Evolutionary conservation across 768 basidiomycete species (phyloP).

Genomic region (Mycena floridula): DNA sequence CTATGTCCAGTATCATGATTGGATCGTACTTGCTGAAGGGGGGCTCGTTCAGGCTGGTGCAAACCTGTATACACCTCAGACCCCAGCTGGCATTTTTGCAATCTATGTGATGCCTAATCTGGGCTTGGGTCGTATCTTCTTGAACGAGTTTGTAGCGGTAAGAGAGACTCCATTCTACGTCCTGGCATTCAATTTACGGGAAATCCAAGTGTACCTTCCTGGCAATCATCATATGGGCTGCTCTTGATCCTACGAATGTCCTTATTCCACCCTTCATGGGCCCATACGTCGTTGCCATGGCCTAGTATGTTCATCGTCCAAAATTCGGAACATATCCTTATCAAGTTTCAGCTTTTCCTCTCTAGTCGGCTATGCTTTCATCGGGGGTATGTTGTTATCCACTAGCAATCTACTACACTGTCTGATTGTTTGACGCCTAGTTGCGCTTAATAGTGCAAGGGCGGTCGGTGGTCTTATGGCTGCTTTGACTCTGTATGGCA

Average conservation of each 20-base stretch:
- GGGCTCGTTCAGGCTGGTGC: slow-evolving; percentile 16
- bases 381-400: slow-evolving; percentile 33
- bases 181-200: not conserved
- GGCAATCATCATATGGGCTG: slow-evolving; percentile 45
- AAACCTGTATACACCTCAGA: slow-evolving; percentile 30
- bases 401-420: slow-evolving; percentile 21
- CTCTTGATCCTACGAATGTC: slow-evolving; percentile 53
- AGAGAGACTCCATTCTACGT: slow-evolving; percentile 11
- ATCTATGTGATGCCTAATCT: slow-evolving; percentile 40
- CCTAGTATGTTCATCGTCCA: no score
- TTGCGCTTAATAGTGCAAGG: slow-evolving; percentile 62
- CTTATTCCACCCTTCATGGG: slow-evolving; percentile 45
- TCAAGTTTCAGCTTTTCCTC: slow-evolving; percentile 46
- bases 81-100: slow-evolving; percentile 48
- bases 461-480: slow-evolving; percentile 63
- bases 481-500: slow-evolving; percentile 46
- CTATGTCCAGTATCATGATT: slow-evolving; percentile 56
- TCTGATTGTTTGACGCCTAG: slow-evolving; percentile 25
- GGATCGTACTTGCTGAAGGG: slow-evolving; percentile 34
- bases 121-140: slow-evolving; percentile 37
- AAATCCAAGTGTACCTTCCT: slow-evolving; percentile 36
- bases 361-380: slow-evolving; percentile 58
- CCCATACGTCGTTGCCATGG: slow-evolving; percentile 48
- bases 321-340: no score
- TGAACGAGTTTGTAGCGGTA: slow-evolving; percentile 55